phyloP scores from a whole-genome alignment of 2,329 filamentous ascomycete species.

The Fusarium coffeatum region DNA sequence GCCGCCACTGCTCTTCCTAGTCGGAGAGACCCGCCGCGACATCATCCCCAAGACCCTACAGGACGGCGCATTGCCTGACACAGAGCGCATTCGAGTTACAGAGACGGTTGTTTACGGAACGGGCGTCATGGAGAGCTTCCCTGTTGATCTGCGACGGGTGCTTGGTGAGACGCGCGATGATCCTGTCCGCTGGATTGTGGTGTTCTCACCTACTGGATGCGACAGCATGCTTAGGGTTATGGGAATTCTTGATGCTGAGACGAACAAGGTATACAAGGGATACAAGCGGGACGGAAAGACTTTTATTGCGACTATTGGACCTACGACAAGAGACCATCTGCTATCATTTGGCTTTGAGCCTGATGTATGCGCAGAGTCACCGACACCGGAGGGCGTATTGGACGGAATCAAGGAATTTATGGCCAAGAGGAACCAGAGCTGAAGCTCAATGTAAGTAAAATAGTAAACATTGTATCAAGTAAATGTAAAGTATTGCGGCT shows the following conservation, averaged over 20 bases:
- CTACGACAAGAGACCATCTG: slow-evolving; percentile 86
- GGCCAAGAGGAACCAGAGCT: slow-evolving; percentile 24
- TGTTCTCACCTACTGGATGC: slow-evolving; percentile 76
- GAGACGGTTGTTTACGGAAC: slow-evolving; percentile 91
- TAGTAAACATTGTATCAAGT: neutral
- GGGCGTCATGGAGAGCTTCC: slow-evolving; percentile 82
- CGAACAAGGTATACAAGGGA: slow-evolving; percentile 52
- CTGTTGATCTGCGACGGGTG: slow-evolving; percentile 68
- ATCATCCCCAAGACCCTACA: slow-evolving; percentile 87
- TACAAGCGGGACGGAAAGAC: slow-evolving; percentile 58
- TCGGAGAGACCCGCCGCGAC: slow-evolving; percentile 89
- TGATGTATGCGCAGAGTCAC: slow-evolving; percentile 83
- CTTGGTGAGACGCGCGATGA: slow-evolving; percentile 59
- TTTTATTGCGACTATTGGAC: slow-evolving; percentile 88
- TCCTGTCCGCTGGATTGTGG: slow-evolving; percentile 75
- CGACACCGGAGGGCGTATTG: slow-evolving; percentile 83
- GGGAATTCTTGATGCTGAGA: slow-evolving; percentile 61
- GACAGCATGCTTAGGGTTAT: slow-evolving; percentile 69
- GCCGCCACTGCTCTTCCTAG: slow-evolving; percentile 82
- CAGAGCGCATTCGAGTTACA: slow-evolving; percentile 72
- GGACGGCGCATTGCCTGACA: slow-evolving; percentile 61
- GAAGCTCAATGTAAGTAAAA: slow-evolving; percentile 12
- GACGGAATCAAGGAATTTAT: slow-evolving; percentile 68
- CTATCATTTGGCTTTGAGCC: slow-evolving; percentile 74
- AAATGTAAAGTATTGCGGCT: neutral